A percentile compares a stretch with the other conserved stretches of the same genome.
Conservation (phyloP, 495 filamentous ascomycete genomes). For the Sordaria brevicollis region DNA sequence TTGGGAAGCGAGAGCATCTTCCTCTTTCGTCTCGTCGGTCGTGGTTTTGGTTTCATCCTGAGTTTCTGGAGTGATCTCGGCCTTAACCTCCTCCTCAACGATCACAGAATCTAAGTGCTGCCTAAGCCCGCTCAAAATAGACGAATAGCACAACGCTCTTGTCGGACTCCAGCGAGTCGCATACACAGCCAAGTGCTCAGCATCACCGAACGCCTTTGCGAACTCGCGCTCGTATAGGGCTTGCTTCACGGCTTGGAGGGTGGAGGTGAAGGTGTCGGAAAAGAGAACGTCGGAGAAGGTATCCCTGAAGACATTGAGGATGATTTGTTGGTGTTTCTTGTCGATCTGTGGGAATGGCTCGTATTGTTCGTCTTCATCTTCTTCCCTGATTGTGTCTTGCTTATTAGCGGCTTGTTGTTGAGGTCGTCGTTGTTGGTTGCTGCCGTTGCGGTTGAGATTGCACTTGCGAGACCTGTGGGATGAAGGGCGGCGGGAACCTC, state of each 20-base stretch:
- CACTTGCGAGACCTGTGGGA: neutral
- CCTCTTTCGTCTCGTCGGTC: neutral
- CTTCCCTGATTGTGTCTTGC: neutral
- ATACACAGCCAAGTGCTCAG: constrained; percentile 65
- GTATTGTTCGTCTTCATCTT: constrained; percentile 5
- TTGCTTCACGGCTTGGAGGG: constrained; percentile 70
- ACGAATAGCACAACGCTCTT: constrained; percentile 67
- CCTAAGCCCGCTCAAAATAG: constrained; percentile 46
- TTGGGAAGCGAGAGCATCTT: neutral
- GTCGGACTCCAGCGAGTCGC: constrained; percentile 79
- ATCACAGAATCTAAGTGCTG: constrained; percentile 22
- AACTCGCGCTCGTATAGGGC: constrained; percentile 83
- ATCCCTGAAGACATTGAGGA: constrained; percentile 66
- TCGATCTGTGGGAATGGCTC: constrained; percentile 7
- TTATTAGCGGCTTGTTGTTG: neutral
- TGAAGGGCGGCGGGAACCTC: neutral
- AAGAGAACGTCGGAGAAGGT: constrained; percentile 42
- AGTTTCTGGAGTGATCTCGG: constrained; percentile 2
- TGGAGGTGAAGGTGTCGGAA: constrained; percentile 23
- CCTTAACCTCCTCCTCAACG: neutral
- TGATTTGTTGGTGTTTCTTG: constrained; percentile 51
- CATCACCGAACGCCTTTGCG: constrained; percentile 58
- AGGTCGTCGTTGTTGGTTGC: neutral
- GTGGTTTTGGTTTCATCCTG: neutral
- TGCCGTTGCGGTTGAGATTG: neutral